Percentiles rank a stretch among this genome's conserved stretches.
Evolutionary conservation across 352 stramenopile species (phyloP).

Genomic region (Phytophthora hibernalis): DNA sequence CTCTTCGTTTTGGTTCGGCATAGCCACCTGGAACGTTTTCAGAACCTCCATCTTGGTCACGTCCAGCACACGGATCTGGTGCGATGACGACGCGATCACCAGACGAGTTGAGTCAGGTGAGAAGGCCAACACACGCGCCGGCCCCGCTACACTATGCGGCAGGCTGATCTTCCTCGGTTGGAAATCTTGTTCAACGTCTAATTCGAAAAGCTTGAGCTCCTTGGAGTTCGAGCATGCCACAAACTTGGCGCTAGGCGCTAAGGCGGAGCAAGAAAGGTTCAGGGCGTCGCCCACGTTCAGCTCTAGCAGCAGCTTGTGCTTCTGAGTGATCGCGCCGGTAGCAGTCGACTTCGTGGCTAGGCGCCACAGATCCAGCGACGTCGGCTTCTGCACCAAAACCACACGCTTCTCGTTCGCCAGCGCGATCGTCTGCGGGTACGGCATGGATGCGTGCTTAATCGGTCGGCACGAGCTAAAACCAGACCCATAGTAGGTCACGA

Average conservation of each 20-base stretch:
- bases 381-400: conserved; percentile 79
- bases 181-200: conserved; percentile 59
- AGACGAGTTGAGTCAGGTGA: conserved; percentile 82
- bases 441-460: conserved; percentile 91
- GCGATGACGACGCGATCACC: conserved; percentile 66
- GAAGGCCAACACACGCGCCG: conserved; percentile 74
- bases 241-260: conserved; percentile 88
- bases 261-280: conserved; percentile 86
- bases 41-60: conserved; percentile 75
- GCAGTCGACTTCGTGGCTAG: conserved; percentile 45
- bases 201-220: conserved; percentile 90
- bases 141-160: conserved; percentile 42
- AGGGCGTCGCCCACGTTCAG: conserved; percentile 77
- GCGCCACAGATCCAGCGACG: conserved; percentile 76
- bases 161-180: conserved; percentile 68
- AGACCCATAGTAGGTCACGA: conserved; percentile 90
- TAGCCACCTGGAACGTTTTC: conserved; percentile 72
- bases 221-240: conserved; percentile 87
- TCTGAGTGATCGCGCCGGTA: conserved; percentile 45
- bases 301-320: conserved; percentile 79
- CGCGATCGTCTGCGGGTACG: conserved; percentile 73
- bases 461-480: conserved; percentile 89
- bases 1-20: conserved; percentile 4
- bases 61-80: conserved; percentile 79
- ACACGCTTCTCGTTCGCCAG: conserved; percentile 73